A percentile compares a stretch with the other conserved stretches of the same genome.
Evolutionary conservation across 805 yeast species (phyloP).

Genomic region (Saccharomycodes ludwigii): DNA sequence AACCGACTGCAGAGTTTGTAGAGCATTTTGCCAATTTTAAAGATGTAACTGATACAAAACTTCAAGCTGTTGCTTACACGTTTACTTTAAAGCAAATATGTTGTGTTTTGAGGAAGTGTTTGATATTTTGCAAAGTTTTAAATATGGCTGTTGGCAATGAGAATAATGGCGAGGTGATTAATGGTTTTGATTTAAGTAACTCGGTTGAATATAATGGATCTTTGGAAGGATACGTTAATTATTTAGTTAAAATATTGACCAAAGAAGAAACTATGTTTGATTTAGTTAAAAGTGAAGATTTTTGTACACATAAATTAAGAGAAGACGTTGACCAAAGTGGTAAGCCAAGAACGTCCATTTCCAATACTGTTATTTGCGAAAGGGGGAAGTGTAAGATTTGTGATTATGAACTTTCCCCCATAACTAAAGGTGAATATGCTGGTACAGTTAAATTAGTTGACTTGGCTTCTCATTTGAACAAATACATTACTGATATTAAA

Average conservation of each 20-base stretch:
- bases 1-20: conserved; percentile 1
- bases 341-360: neutral
- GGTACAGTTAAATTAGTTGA: conserved; percentile 41
- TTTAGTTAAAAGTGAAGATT: neutral
- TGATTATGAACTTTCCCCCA: conserved; percentile 2
- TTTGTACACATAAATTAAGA: conserved; percentile 2
- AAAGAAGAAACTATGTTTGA: neutral
- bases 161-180: conserved; percentile 14
- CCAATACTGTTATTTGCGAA: neutral
- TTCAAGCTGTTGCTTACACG: conserved; percentile 7
- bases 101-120: conserved; percentile 20
- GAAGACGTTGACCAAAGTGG: neutral
- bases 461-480: conserved; percentile 35
- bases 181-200: conserved; percentile 12
- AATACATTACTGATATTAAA: conserved; percentile 25
- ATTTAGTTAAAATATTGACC: conserved; percentile 3
- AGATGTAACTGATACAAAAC: neutral
- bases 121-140: conserved; percentile 22
- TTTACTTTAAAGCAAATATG: conserved; percentile 13
- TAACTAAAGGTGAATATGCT: conserved; percentile 31
- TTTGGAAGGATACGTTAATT: conserved; percentile 3
- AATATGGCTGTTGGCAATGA: conserved; percentile 17
- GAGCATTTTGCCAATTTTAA: conserved; percentile 1
- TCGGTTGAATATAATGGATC: neutral
- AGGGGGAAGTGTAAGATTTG: conserved; percentile 2